Evolutionary conservation across 2,329 filamentous ascomycete species (phyloP).

Genomic region (Aspergillus ustus): DNA sequence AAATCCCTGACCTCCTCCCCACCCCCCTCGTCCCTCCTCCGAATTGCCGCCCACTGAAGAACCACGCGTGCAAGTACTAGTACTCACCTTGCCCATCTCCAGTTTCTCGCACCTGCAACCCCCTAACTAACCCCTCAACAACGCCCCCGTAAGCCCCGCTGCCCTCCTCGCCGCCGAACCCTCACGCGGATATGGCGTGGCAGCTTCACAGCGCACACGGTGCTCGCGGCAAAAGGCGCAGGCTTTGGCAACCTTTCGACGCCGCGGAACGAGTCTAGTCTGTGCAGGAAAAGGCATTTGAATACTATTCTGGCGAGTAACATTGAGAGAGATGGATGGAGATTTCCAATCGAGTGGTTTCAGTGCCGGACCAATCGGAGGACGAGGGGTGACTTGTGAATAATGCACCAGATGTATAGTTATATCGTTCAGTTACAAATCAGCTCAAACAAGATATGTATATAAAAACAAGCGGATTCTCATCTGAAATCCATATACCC

Average conservation of each 20-base stretch:
- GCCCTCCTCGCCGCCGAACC: background rate
- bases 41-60: background rate
- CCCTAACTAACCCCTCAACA: background rate
- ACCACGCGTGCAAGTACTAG: too few relatives aligned
- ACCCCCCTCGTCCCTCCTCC: too few relatives aligned
- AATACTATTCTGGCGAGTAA: background rate
- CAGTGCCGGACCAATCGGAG: background rate
- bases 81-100: too few relatives aligned
- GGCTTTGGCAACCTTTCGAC: conserved; percentile 24
- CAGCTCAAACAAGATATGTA: background rate
- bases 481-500: background rate
- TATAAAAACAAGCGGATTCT: background rate
- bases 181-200: conserved; percentile 21
- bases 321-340: background rate
- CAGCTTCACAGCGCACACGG: conserved; percentile 27
- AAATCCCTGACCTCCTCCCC: too few relatives aligned
- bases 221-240: conserved; percentile 30
- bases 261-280: background rate
- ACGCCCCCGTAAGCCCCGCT: background rate
- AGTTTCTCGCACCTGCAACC: too few relatives aligned
- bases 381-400: background rate
- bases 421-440: background rate
- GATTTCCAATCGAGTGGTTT: background rate
- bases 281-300: background rate
- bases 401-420: too few relatives aligned